These are phyloP conservation scores for Curvularia eragrostidis DNA, from an alignment of 2,329 filamentous ascomycete genomes.

Conservation along the genomic window DNA sequence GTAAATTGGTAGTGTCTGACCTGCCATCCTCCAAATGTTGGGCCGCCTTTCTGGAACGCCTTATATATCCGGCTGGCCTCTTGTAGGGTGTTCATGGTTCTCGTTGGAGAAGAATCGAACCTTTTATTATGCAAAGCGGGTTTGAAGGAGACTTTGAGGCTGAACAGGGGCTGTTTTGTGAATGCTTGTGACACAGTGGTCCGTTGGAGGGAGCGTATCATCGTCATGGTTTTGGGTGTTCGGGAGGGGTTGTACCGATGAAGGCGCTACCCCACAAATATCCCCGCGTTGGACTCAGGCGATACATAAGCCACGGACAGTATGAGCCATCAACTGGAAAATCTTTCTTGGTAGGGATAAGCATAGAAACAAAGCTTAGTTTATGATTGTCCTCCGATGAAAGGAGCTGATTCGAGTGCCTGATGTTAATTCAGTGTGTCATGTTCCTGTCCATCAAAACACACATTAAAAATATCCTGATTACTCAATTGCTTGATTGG, in stretches of 20 bases:
- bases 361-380: background rate
- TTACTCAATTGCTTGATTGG: background rate
- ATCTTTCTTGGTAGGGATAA: background rate
- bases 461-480: background rate
- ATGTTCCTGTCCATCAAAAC: background rate
- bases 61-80: conserved; percentile 61
- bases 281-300: conserved; percentile 5
- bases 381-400: background rate
- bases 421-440: background rate
- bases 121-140: background rate
- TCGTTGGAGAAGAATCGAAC: conserved; percentile 14
- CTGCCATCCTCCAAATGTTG: conserved; percentile 65
- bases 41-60: conserved; percentile 57
- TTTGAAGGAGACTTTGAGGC: background rate
- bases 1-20: conserved; percentile 40
- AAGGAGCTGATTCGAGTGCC: background rate
- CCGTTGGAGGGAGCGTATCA: conserved; percentile 14
- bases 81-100: conserved; percentile 57
- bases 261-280: conserved; percentile 27
- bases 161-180: background rate
- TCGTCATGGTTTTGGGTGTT: conserved; percentile 21
- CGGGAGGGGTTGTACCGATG: conserved; percentile 8
- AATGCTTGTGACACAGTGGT: background rate
- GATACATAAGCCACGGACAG: background rate
- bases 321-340: background rate